A percentile compares a stretch with the other conserved stretches of the same genome.
Evolutionary conservation across 2,329 filamentous ascomycete species (phyloP).

Genomic region (Talaromyces verruculosus): DNA sequence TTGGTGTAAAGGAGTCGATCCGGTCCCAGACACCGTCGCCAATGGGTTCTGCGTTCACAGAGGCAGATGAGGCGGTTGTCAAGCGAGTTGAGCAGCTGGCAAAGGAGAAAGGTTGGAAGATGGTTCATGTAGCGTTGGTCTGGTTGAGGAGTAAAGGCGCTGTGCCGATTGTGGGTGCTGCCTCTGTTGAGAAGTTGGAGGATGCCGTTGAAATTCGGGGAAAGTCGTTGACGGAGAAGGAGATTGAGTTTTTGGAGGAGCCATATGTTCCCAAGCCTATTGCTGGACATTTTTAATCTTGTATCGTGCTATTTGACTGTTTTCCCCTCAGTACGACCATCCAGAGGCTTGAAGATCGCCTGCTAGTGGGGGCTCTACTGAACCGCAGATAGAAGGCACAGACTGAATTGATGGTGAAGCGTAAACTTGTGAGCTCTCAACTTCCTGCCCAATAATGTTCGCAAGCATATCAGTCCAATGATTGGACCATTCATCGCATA

Average conservation of each 20-base stretch:
- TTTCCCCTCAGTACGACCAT: neutral
- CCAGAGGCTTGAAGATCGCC: neutral
- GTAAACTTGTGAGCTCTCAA: neutral
- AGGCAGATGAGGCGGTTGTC: slow-evolving; percentile 40
- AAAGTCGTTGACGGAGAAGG: slow-evolving; percentile 49
- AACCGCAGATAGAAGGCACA: neutral
- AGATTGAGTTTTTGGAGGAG: slow-evolving; percentile 54
- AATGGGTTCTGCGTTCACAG: slow-evolving; percentile 3
- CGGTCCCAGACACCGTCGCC: slow-evolving; percentile 17
- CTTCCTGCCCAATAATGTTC: neutral
- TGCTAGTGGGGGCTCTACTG: neutral
- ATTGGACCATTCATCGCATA: slow-evolving; percentile 35
- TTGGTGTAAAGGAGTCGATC: slow-evolving; percentile 11
- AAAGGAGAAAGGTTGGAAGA: slow-evolving; percentile 43
- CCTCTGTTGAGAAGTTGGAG: slow-evolving; percentile 50
- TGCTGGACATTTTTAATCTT: neutral
- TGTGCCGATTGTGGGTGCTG: slow-evolving; percentile 55
- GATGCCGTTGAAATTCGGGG: slow-evolving; percentile 44
- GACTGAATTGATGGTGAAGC: neutral
- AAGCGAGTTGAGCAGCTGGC: slow-evolving; percentile 50
- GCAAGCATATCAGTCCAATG: slow-evolving; percentile 31
- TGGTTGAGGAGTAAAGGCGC: slow-evolving; percentile 42
- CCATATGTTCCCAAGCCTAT: slow-evolving; percentile 19
- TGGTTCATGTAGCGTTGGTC: slow-evolving; percentile 39
- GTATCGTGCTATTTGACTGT: neutral